phyloP scores from a whole-genome alignment of 805 yeast genomes.

The Teunomyces cretensis region DNA sequence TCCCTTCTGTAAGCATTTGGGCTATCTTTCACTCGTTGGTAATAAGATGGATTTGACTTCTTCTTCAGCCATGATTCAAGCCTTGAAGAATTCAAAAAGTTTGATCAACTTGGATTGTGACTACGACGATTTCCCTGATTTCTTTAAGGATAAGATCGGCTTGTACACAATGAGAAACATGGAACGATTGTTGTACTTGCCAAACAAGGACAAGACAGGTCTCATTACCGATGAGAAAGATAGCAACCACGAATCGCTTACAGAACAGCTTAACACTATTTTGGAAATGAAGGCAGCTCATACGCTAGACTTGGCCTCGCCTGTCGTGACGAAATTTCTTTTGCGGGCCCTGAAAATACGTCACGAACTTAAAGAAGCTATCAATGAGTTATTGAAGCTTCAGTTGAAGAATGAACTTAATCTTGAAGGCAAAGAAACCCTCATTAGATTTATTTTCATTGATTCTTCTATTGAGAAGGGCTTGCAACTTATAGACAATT shows the following conservation, averaged over 20 bases:
- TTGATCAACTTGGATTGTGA: conserved; percentile 74
- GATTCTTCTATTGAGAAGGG: conserved; percentile 69
- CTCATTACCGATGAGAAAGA: conserved; percentile 7
- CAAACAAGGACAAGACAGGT: conserved; percentile 10
- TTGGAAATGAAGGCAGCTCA: conserved; percentile 32
- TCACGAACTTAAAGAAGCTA: conserved; percentile 28
- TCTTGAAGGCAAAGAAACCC: conserved; percentile 70
- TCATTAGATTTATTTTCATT: conserved; percentile 65
- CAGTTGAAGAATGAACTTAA: conserved; percentile 56
- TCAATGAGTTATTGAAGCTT: conserved; percentile 55
- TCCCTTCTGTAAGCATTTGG: conserved; percentile 64
- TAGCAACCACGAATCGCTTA: conserved; percentile 34
- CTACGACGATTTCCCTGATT: conserved; percentile 56
- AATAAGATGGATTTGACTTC: conserved; percentile 60
- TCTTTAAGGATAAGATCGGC: conserved; percentile 70
- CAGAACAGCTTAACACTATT: conserved; percentile 27
- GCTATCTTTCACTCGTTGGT: conserved; percentile 69
- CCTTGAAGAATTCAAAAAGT: conserved; percentile 65
- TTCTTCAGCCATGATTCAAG: conserved; percentile 64
- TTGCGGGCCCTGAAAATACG: conserved; percentile 27
- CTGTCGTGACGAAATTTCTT: conserved; percentile 31
- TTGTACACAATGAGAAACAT: conserved; percentile 80
- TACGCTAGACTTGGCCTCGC: conserved; percentile 31
- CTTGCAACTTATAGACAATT: conserved; percentile 38
- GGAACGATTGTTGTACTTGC: conserved; percentile 52